Conservation (phyloP, 345 rosid species). For the Boechera retrofracta region DNA sequence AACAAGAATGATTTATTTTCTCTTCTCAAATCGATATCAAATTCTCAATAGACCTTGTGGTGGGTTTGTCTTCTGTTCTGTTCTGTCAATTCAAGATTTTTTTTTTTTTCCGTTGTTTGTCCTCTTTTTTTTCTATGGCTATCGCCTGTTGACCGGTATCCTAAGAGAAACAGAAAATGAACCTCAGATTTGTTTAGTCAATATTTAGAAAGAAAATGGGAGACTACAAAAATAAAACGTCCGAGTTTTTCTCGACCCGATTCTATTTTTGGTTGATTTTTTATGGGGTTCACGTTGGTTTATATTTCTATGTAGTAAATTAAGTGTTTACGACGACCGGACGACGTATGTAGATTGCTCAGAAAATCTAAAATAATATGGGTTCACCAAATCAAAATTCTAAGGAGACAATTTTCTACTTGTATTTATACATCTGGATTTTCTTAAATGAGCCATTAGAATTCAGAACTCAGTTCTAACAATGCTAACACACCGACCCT, state of each 20-base stretch:
- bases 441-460: neutral
- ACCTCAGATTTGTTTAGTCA: conserved; percentile 35
- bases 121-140: conserved; percentile 6
- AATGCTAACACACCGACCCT: neutral
- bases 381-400: neutral
- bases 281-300: conserved; percentile 21
- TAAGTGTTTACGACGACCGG: conserved; percentile 2
- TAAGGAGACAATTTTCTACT: neutral
- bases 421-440: too few species aligned
- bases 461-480: neutral
- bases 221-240: conserved; percentile 23
- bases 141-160: conserved; percentile 28
- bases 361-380: neutral
- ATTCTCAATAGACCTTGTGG: conserved; percentile 14
- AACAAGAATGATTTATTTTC: neutral
- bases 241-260: conserved; percentile 31
- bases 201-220: conserved; percentile 42
- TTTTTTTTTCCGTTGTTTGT: neutral
- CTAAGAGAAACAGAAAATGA: conserved; percentile 41
- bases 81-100: conserved; percentile 19
- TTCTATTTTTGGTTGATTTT: conserved; percentile 39
- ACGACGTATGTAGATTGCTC: neutral
- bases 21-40: conserved; percentile 21
- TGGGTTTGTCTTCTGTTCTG: conserved; percentile 22
- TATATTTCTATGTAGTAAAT: neutral